phyloP scores from a whole-genome alignment of 352 stramenopile species.

The Lagenidium sp. region DNA sequence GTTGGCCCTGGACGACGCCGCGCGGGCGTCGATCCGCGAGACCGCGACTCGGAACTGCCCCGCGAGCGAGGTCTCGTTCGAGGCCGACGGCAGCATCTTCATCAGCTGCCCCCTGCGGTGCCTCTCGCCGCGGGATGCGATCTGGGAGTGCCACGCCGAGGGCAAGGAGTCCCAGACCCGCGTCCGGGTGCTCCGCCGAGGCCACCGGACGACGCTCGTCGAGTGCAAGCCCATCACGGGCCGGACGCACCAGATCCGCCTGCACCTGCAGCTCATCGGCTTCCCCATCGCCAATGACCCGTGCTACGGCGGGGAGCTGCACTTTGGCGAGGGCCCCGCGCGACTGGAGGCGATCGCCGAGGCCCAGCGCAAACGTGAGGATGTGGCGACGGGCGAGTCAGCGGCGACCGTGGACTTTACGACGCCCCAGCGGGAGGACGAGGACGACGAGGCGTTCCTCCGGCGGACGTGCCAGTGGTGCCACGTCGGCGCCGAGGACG shows the following conservation, averaged over 20 bases:
- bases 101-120: slow-evolving; percentile 82
- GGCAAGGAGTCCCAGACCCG: slow-evolving; percentile 75
- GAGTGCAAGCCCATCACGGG: slow-evolving; percentile 92
- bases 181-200: slow-evolving; percentile 42
- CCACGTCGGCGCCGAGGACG: slow-evolving; percentile 42
- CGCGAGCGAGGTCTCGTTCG: slow-evolving; percentile 44
- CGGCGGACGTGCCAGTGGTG: slow-evolving; percentile 74
- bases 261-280: slow-evolving; percentile 91
- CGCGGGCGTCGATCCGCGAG: slow-evolving; percentile 27
- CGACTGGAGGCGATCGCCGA: slow-evolving; percentile 32
- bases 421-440: slow-evolving; percentile 33
- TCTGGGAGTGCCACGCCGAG: slow-evolving; percentile 78
- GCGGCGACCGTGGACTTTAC: slow-evolving; percentile 42
- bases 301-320: slow-evolving; percentile 94
- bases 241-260: slow-evolving; percentile 96
- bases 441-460: slow-evolving; percentile 71
- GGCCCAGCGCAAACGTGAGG: slow-evolving; percentile 29
- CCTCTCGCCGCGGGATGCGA: slow-evolving; percentile 67
- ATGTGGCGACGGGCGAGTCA: slow-evolving; percentile 21
- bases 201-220: slow-evolving; percentile 81
- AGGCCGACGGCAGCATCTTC: slow-evolving; percentile 31
- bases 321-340: slow-evolving; percentile 71
- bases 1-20: slow-evolving; percentile 16
- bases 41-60: slow-evolving; percentile 32
- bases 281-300: slow-evolving; percentile 96